Base-by-base conservation (phyloP, 257 asterid species). In the Misopates orontium region DNA sequence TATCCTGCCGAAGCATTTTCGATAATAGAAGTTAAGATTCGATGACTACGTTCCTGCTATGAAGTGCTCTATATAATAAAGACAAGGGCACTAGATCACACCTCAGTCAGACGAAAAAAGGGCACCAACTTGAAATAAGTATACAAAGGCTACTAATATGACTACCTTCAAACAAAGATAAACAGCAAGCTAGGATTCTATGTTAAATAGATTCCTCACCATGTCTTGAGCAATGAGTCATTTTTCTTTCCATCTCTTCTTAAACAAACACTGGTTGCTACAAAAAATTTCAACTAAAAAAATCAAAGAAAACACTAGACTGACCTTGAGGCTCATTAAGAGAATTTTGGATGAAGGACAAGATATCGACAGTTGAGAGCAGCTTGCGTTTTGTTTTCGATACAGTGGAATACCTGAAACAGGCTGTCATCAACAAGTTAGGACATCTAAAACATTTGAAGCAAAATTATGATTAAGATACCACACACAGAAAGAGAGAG, bases 331-430 rank as follows among this genome's bases (percentile, higher is more conserved):
- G 85, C 79, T 79, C 76, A 62, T 83, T 76, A 60, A 89, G 78
- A 24, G 83, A 66, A 42, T 85, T 82, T 58, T 72, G 81, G 68
- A 92, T 67, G 68, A 84, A 81, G 42, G 93, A 81, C 50, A 83
- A 56, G 22, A 87, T 68, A 68, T 82, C 80, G 28, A 24, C 71
- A 13, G 73, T 72, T 1, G 79, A 51, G 41, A 52, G 74, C 50
- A 41, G 60, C 63, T 74, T 67, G 47, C 11, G 71, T 41, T 72
- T 66, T 53, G 68, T 61, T 64, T 76, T 65, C 28, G 89, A 53
- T 40, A 75, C 57, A 41, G 95, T 77, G 20, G 90, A 83, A 79
- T 82, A 87, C 87, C 98, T 89, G 98, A 75, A 83, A 84, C 70
- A 60, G 77, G 83, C 93, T 81, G 83, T 71, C 88, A 71, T 67